Percentiles rank a stretch among this genome's conserved stretches.
Conservation (phyloP, 1,284 basidiomycete species). For the Sporisorium iseilematis-ciliati region DNA sequence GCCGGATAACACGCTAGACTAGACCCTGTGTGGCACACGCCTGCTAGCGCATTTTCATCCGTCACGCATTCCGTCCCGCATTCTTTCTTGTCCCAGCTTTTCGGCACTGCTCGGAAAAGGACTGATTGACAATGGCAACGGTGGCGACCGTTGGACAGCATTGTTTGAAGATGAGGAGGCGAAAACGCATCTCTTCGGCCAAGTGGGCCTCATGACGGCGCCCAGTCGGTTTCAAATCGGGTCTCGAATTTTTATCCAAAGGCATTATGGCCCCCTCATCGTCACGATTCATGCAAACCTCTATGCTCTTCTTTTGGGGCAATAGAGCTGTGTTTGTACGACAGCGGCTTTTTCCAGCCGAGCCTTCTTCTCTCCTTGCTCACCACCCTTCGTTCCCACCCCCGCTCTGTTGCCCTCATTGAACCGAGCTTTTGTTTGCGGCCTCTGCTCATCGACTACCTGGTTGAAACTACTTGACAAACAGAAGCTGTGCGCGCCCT, state of each 20-base stretch:
- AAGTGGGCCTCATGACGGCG: neutral
- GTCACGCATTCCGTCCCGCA: too few species aligned
- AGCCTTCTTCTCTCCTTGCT: neutral
- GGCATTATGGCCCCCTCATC: slow-evolving; percentile 4
- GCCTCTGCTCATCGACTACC: too few species aligned
- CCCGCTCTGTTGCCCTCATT: too few species aligned
- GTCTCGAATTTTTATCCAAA: slow-evolving; percentile 15
- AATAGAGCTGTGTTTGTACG: neutral
- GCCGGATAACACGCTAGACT: too few species aligned
- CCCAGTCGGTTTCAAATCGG: slow-evolving; percentile 22
- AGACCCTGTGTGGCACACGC: too few species aligned
- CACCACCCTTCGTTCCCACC: neutral
- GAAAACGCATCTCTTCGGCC: neutral
- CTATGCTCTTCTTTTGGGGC: neutral
- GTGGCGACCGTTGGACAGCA: neutral
- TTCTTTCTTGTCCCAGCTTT: too few species aligned
- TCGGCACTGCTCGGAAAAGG: too few species aligned
- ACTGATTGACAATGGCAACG: too few species aligned
- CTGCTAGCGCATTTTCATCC: too few species aligned
- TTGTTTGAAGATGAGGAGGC: neutral
- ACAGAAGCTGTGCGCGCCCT: too few species aligned
- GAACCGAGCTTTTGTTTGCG: too few species aligned
- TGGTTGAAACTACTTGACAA: too few species aligned
- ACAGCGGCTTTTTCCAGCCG: neutral
- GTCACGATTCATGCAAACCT: slow-evolving; percentile 33